A percentile compares a stretch with the other conserved stretches of the same genome.
These are phyloP conservation scores for Rugosomyces carneus DNA, from an alignment of 1,284 basidiomycete genomes.

Conservation along the genomic window DNA sequence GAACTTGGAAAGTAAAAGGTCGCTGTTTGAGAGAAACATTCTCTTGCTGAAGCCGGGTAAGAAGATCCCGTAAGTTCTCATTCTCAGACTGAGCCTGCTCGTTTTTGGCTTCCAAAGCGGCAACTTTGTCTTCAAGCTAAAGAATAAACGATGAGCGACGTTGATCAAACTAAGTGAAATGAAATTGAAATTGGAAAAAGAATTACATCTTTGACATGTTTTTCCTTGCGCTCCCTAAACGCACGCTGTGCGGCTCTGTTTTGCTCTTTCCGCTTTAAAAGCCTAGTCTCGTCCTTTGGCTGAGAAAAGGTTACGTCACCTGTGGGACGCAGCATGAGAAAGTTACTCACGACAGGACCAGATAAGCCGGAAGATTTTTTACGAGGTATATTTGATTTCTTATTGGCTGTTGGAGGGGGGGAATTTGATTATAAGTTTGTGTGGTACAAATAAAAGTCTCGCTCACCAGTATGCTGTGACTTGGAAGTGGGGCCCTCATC, in stretches of 20 bases:
- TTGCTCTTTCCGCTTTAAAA: conserved; percentile 81
- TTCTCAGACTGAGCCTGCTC: conserved; percentile 63
- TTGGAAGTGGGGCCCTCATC: conserved; percentile 60
- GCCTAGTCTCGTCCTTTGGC: conserved; percentile 60
- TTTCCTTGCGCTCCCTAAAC: conserved; percentile 83
- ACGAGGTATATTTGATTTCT: conserved; percentile 23
- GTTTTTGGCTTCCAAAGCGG: conserved; percentile 73
- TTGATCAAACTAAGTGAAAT: background rate
- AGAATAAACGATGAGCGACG: conserved; percentile 12
- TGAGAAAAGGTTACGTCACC: conserved; percentile 15
- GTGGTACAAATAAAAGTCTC: background rate
- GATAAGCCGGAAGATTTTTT: conserved; percentile 30
- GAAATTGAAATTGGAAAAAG: too few relatives aligned
- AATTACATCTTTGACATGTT: conserved; percentile 82
- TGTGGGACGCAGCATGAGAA: conserved; percentile 6
- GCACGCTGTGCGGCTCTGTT: conserved; percentile 83
- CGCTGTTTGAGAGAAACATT: conserved; percentile 68
- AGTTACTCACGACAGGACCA: conserved; percentile 28
- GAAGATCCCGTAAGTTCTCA: conserved; percentile 71
- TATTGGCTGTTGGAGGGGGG: conserved; percentile 24
- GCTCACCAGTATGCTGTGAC: conserved; percentile 56
- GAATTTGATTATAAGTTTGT: background rate
- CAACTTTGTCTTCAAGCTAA: conserved; percentile 79
- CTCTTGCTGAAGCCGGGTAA: conserved; percentile 71
- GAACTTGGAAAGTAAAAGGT: conserved; percentile 70